Evolutionary conservation across 441 rosid genomes (phyloP), one percentile per base, ranked within the genome.

Genomic region (Pelargonium australe): DNA sequence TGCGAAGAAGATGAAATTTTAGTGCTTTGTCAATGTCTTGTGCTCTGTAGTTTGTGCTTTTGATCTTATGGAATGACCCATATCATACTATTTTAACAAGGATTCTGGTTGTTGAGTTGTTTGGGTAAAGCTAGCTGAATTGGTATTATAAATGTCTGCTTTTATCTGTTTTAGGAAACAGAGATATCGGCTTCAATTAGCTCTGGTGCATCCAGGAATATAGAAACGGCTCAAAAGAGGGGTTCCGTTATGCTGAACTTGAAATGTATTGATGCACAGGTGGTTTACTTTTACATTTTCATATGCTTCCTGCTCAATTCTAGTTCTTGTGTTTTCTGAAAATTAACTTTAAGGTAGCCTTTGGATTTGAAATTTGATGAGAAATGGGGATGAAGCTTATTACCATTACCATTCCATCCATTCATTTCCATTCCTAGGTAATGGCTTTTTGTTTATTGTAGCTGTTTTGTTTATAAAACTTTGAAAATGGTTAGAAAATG

Each of bases 221-320:
- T 92, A 57, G 96, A 87, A 10, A 75, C 78, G 62, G 84, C 98
- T 74, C 98, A 86, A 70, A 90, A 82, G 85, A 87, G 84, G 74
- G 99, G 99, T 58, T 89, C 89, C 13, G 82, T 92, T 7, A 83
- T 95, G 62, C 91, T 92, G 75, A 92, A 92, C 80, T 66, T 95
- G 87, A 95, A 89, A 80, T 91, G 96, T 73, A 86, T 85, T 72
- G 96, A 92, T 80, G 95, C 86, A 69, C 95, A 90, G 94, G 96
- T 90, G 58, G 13, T 55, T 63, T 68, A 7, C 25, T 43, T 67
- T 57, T 66, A 19, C 14, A 14, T 13, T 25, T 34, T 44, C 64
- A 57, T 14, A 10, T 63, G 65, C 72, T 13, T 13, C 7, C 28
- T 11, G 62, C 16, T 23, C 13, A 20, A 19, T 20, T 19, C 20